Evolutionary conservation across 2,329 filamentous ascomycete genomes (phyloP).

Genomic region (Chaetomiaceae sp.): DNA sequence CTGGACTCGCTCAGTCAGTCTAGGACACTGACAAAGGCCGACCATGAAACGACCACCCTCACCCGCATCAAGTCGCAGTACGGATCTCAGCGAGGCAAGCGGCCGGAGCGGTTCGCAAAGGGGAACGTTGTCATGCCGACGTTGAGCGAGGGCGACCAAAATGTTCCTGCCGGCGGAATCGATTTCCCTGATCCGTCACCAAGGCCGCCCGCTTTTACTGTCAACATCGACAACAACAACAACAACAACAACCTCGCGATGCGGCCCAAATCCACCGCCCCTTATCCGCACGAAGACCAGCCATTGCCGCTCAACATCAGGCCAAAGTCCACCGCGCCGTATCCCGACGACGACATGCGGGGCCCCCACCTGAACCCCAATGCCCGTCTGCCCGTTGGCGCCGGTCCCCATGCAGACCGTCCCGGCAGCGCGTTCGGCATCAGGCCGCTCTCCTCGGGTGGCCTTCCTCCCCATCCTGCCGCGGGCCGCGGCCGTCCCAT

Average conservation of each 20-base stretch:
- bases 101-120: slow-evolving; percentile 56
- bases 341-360: slow-evolving; percentile 48
- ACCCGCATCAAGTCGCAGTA: slow-evolving; percentile 79
- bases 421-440: slow-evolving; percentile 51
- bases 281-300: slow-evolving; percentile 66
- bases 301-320: slow-evolving; percentile 46
- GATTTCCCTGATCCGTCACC: slow-evolving; percentile 46
- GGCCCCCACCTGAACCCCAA: slow-evolving; percentile 42
- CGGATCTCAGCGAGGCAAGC: slow-evolving; percentile 60
- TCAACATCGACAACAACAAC: slow-evolving; percentile 41
- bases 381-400: slow-evolving; percentile 44
- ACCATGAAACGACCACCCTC: slow-evolving; percentile 89
- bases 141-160: slow-evolving; percentile 39
- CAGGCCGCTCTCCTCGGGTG: slow-evolving; percentile 39
- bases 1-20: slow-evolving; percentile 80
- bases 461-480: slow-evolving; percentile 37
- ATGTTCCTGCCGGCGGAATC: slow-evolving; percentile 32
- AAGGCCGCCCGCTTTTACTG: slow-evolving; percentile 46
- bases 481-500: slow-evolving; percentile 36
- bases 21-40: slow-evolving; percentile 78
- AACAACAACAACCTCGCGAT: slow-evolving; percentile 29
- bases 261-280: slow-evolving; percentile 54
- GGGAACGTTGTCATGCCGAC: slow-evolving; percentile 44
- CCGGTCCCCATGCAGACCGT: slow-evolving; percentile 44
- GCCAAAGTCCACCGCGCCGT: slow-evolving; percentile 46